phyloP scores from a whole-genome alignment of 108 stramenopile genomes.

The Cyclotella kingstonii region DNA sequence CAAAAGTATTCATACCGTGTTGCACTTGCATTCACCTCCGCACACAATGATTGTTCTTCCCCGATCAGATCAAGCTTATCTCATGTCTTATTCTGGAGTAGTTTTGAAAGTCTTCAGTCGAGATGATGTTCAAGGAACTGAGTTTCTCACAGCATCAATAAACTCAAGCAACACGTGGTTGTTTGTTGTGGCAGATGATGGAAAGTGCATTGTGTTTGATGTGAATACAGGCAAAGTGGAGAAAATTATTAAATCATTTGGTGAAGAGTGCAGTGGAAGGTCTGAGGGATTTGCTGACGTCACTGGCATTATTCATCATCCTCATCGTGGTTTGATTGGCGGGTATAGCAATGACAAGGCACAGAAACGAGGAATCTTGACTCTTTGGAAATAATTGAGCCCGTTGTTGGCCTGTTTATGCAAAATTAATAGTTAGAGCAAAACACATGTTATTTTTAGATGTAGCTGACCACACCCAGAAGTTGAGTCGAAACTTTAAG shows the following conservation, averaged over 20 bases:
- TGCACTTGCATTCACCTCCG: slow-evolving; percentile 60
- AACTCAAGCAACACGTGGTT: slow-evolving; percentile 69
- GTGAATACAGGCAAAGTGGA: slow-evolving; percentile 50
- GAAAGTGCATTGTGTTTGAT: slow-evolving; percentile 71
- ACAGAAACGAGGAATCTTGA: slow-evolving; percentile 68
- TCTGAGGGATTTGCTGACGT: slow-evolving; percentile 51
- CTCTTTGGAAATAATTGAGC: slow-evolving; percentile 75
- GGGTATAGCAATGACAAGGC: slow-evolving; percentile 80
- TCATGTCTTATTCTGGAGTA: slow-evolving; percentile 56
- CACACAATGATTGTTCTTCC: slow-evolving; percentile 71
- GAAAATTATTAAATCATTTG: slow-evolving; percentile 62
- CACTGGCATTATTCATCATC: slow-evolving; percentile 68
- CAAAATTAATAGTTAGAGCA: too few relatives aligned
- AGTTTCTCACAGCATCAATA: slow-evolving; percentile 69
- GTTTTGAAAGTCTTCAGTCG: slow-evolving; percentile 50
- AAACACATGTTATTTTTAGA: too few relatives aligned
- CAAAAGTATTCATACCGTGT: slow-evolving; percentile 54
- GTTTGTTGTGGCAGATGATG: slow-evolving; percentile 55
- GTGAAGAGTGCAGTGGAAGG: slow-evolving; percentile 32
- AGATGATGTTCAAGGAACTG: slow-evolving; percentile 42
- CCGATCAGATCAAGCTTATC: slow-evolving; percentile 54
- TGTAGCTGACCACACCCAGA: too few relatives aligned
- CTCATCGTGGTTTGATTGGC: slow-evolving; percentile 61
- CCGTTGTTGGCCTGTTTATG: too few relatives aligned
- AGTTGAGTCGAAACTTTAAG: too few relatives aligned